These are phyloP conservation scores for Backusella westeae DNA, from an alignment of 192 early-diverging fungal species.

Conservation along the genomic window DNA sequence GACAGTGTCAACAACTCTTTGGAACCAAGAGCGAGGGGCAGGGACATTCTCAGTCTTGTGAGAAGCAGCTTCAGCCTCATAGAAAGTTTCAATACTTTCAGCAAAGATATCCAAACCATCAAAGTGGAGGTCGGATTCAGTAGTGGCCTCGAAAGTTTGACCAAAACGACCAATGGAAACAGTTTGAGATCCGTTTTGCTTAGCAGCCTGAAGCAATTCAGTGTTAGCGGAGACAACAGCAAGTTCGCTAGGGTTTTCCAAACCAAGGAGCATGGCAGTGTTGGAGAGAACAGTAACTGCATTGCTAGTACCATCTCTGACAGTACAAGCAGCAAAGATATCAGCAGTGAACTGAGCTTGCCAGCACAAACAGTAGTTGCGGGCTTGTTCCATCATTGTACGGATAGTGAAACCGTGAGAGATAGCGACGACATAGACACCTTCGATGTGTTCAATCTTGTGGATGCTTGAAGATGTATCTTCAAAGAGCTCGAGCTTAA, in stretches of 20 bases:
- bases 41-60: constrained; percentile 1
- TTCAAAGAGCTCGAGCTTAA: constrained; percentile 18
- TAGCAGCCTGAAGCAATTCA: constrained; percentile 11
- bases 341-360: constrained; percentile 21
- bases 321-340: constrained; percentile 16
- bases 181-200: constrained; percentile 10
- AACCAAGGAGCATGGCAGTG: constrained; percentile 12
- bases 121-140: constrained; percentile 6
- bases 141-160: not conserved
- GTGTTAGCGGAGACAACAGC: constrained; percentile 18
- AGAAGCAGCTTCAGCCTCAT: not conserved
- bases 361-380: constrained; percentile 20
- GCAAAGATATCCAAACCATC: constrained; percentile 16
- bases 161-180: constrained; percentile 11
- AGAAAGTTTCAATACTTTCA: constrained; percentile 19
- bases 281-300: constrained; percentile 11
- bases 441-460: constrained; percentile 16
- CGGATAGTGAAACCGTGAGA: constrained; percentile 23
- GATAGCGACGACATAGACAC: constrained; percentile 22
- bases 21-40: constrained; percentile 10
- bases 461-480: constrained; percentile 18
- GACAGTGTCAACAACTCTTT: not conserved
- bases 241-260: constrained; percentile 13
- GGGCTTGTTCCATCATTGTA: constrained; percentile 24
- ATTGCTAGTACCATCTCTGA: constrained; percentile 6